Evolutionary conservation across 768 basidiomycete species (phyloP).

Genomic region (Russula emetica): DNA sequence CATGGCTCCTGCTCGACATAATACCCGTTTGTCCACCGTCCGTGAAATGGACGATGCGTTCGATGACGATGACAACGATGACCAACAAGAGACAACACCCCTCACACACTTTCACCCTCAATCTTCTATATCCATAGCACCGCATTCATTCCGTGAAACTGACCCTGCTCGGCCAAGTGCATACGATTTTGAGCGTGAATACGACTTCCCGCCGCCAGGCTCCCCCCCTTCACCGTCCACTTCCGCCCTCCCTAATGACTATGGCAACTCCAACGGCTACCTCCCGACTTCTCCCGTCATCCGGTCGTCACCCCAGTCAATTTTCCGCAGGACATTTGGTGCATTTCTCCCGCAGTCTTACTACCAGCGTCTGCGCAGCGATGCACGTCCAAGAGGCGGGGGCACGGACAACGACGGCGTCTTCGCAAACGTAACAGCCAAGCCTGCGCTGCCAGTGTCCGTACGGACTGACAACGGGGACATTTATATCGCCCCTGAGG

Average conservation of each 20-base stretch:
- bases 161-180: slow-evolving; percentile 36
- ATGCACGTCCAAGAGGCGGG: slow-evolving; percentile 47
- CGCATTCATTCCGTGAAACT: slow-evolving; percentile 26
- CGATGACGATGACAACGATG: slow-evolving; percentile 55
- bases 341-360: slow-evolving; percentile 66
- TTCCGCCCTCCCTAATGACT: slow-evolving; percentile 57
- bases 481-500: slow-evolving; percentile 69
- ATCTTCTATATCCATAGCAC: slow-evolving; percentile 34
- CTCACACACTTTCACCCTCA: slow-evolving; percentile 34
- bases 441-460: slow-evolving; percentile 53
- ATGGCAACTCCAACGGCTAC: slow-evolving; percentile 68
- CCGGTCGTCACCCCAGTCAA: slow-evolving; percentile 41
- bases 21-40: slow-evolving; percentile 46
- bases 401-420: slow-evolving; percentile 89
- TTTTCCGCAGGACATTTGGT: slow-evolving; percentile 57
- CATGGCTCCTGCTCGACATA: slow-evolving; percentile 45
- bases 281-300: slow-evolving; percentile 49
- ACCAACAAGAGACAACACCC: slow-evolving; percentile 38
- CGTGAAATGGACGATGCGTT: slow-evolving; percentile 79
- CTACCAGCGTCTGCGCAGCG: slow-evolving; percentile 51
- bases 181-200: slow-evolving; percentile 81
- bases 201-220: slow-evolving; percentile 73
- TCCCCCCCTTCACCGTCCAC: slow-evolving; percentile 63
- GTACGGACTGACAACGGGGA: slow-evolving; percentile 52
- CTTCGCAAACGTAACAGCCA: slow-evolving; percentile 90